Evolutionary conservation across 164 flowering plant species (phyloP), one percentile per base, ranked within the genome.

Genomic region (Stephania japonica): DNA sequence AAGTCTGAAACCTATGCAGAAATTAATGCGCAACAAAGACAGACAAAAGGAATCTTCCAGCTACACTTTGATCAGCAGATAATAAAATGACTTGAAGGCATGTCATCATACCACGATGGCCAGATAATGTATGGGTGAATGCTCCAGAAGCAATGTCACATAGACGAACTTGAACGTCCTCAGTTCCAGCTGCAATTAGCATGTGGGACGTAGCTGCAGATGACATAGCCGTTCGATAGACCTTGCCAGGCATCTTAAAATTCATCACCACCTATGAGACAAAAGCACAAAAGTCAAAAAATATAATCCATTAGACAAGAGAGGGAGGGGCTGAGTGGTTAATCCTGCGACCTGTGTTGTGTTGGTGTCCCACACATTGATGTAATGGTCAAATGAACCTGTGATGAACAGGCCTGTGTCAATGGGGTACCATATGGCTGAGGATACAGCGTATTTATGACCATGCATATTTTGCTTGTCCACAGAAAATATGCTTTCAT

Each of bases 91-190:
- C 21, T 27, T 19, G 13, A 72, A 62, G 70, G 19, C 47, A 74
- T 32, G 38, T 64, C 16, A 41, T 70, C 89, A 76, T 87, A 93
- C 99, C 99, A 62, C 94, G 98, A 71, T 95, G 99, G 68, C 98
- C 99, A 80, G 99, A 95, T 70, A 95, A 80, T 56, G 97, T 95
- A 73, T 95, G 98, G 74, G 97, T 78, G 78, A 92, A 93, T 78
- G 99, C 99, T 75, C 99, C 99, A 21, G 99, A 93, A 74, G 93
- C 84, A 77, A 95, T 91, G 84, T 95, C 99, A 80, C 99, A 93
- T 42, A 95, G 87, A 67, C 97, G 98, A 76, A 93, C 99, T 85
- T 95, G 98, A 79, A 95, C 98, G 85, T 95, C 96, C 87, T 93
- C 98, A 74, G 94, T 91, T 78, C 93, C 99, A 83, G 94, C 83